These are phyloP conservation scores for Linnemannia schmuckeri DNA, from an alignment of 192 early-diverging fungal species.

Conservation along the genomic window DNA sequence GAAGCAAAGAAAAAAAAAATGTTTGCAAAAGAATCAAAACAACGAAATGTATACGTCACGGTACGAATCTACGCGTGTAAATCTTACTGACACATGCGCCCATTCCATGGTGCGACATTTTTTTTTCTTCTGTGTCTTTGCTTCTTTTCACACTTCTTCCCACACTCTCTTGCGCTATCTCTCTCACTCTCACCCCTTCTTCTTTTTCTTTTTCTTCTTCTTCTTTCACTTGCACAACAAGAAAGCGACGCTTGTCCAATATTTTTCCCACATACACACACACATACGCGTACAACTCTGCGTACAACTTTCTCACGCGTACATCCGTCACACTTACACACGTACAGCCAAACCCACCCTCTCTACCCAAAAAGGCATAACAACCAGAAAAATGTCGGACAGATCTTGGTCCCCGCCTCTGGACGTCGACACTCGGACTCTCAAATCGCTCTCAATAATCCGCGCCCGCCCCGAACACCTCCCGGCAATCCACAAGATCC, in stretches of 20 bases:
- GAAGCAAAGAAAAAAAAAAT: background rate
- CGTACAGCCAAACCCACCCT: background rate
- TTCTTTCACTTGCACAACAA: too few relatives aligned
- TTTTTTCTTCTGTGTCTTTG: background rate
- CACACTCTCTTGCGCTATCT: background rate
- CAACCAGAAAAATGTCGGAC: slow-evolving; percentile 4
- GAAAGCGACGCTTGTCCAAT: background rate
- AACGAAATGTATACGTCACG: background rate
- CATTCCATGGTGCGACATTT: slow-evolving; percentile 5
- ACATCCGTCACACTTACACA: too few relatives aligned
- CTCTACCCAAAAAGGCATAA: background rate
- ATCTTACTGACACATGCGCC: background rate
- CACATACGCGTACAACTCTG: background rate
- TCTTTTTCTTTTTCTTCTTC: background rate
- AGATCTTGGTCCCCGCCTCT: slow-evolving; percentile 45
- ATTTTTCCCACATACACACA: background rate
- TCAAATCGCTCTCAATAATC: slow-evolving; percentile 21
- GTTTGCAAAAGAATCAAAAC: background rate
- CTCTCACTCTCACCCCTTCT: background rate
- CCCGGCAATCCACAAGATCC: slow-evolving; percentile 29
- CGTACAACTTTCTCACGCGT: background rate
- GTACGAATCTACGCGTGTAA: background rate
- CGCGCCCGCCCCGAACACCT: slow-evolving; percentile 38
- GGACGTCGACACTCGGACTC: slow-evolving; percentile 32
- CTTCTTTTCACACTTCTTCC: slow-evolving; percentile 1